These are phyloP conservation scores for Aspergillus sergii DNA, from an alignment of 2,329 filamentous ascomycete species.

Conservation along the genomic window DNA sequence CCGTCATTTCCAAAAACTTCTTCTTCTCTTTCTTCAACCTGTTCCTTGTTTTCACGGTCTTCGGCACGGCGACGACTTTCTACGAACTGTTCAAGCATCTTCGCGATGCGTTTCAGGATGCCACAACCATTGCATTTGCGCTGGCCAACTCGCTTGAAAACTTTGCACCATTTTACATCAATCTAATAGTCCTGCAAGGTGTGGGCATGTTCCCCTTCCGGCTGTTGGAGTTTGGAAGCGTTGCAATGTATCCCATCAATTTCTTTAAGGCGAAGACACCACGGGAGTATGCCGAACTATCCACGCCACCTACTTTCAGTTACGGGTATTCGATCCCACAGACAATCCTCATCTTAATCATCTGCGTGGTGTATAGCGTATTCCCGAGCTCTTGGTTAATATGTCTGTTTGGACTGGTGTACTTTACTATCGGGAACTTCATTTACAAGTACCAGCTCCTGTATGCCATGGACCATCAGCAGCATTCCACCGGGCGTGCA, in stretches of 20 bases:
- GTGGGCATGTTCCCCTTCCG: conserved; percentile 93
- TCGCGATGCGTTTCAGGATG: conserved; percentile 74
- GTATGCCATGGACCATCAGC: conserved; percentile 95
- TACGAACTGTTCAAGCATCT: conserved; percentile 66
- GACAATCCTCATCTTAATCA: conserved; percentile 88
- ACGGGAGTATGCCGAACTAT: conserved; percentile 81
- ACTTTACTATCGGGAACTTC: conserved; percentile 46
- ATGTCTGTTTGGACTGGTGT: conserved; percentile 75
- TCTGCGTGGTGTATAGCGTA: conserved; percentile 93
- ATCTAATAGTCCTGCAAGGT: conserved; percentile 90
- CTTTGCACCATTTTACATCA: conserved; percentile 84
- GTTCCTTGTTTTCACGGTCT: conserved; percentile 89
- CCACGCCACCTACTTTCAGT: conserved; percentile 82
- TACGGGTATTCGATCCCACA: conserved; percentile 97
- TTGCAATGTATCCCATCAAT: conserved; percentile 80
- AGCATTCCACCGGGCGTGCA: conserved; percentile 71
- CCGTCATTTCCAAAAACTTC: conserved; percentile 96
- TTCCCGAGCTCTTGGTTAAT: conserved; percentile 78
- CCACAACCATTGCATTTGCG: conserved; percentile 72
- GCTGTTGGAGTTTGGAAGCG: conserved; percentile 83
- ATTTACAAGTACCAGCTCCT: conserved; percentile 78
- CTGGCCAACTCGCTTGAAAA: conserved; percentile 75
- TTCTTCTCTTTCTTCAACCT: conserved; percentile 99
- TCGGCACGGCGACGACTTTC: conserved; percentile 78
- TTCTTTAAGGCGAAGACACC: conserved; percentile 81